phyloP scores from a whole-genome alignment of 2,329 filamentous ascomycete species.

The Pochonia chlamydosporia region DNA sequence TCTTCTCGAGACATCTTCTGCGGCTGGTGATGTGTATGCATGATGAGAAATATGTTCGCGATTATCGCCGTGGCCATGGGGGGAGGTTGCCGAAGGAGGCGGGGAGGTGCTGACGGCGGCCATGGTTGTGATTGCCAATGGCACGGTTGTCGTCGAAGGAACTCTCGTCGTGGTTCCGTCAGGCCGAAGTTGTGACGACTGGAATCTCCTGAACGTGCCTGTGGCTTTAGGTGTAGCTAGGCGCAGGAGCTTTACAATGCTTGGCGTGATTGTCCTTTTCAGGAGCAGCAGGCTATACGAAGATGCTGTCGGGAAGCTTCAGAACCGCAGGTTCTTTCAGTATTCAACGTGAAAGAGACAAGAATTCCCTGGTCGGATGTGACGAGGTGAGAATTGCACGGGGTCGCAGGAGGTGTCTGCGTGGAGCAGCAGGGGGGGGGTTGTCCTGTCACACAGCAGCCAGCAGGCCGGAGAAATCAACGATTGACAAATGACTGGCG shows the following conservation, averaged over 20 bases:
- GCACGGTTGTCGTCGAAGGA: neutral
- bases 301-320: neutral
- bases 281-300: neutral
- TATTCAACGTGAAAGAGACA: neutral
- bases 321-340: neutral
- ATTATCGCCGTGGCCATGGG: slow-evolving; percentile 16
- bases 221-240: too few species aligned
- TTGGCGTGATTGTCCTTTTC: neutral
- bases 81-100: slow-evolving; percentile 23
- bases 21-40: slow-evolving; percentile 7
- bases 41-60: slow-evolving; percentile 11
- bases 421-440: neutral
- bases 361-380: neutral
- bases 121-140: slow-evolving; percentile 19
- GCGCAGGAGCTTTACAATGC: too few species aligned
- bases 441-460: neutral
- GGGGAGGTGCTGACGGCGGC: slow-evolving; percentile 29
- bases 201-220: neutral
- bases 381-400: slow-evolving; percentile 1
- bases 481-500: neutral
- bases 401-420: neutral
- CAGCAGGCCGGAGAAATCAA: neutral
- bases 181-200: neutral
- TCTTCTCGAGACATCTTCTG: slow-evolving; percentile 23
- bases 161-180: too few species aligned